Percentiles rank a stretch among this genome's conserved stretches.
phyloP scores from a whole-genome alignment of 148 eudicot species.

The Silene latifolia region DNA sequence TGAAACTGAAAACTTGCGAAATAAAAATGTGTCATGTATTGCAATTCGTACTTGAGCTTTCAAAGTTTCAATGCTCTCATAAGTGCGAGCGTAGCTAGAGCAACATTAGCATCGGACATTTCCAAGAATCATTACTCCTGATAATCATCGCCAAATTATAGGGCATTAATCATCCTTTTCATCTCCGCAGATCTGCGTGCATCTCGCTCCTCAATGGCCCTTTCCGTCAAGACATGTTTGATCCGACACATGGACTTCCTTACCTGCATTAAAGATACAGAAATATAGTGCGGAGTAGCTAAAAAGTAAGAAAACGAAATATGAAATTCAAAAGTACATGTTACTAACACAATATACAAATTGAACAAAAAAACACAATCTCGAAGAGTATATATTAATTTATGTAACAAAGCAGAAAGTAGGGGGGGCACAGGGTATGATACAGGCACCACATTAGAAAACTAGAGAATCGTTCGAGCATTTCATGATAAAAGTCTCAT shows the following conservation, averaged over 20 bases:
- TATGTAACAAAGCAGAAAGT: neutral
- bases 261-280: constrained; percentile 23
- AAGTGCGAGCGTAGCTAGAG: neutral
- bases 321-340: neutral
- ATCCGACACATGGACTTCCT: too few relatives aligned
- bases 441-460: neutral
- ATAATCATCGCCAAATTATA: constrained; percentile 26
- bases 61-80: neutral
- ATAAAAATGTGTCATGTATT: neutral
- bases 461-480: neutral
- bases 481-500: neutral
- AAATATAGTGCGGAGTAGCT: too few relatives aligned
- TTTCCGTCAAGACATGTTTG: too few relatives aligned
- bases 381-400: neutral
- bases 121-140: neutral
- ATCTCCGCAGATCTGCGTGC: constrained; percentile 80
- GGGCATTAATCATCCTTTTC: constrained; percentile 80
- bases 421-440: neutral
- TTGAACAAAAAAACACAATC: too few relatives aligned
- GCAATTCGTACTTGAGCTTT: neutral
- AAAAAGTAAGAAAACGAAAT: too few relatives aligned
- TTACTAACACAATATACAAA: too few relatives aligned
- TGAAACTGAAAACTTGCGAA: neutral
- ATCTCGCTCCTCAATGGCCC: constrained; percentile 92
- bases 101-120: neutral